These are phyloP conservation scores for Escallonia herrerae DNA, from an alignment of 129 eudicot species.

Conservation along the genomic window DNA sequence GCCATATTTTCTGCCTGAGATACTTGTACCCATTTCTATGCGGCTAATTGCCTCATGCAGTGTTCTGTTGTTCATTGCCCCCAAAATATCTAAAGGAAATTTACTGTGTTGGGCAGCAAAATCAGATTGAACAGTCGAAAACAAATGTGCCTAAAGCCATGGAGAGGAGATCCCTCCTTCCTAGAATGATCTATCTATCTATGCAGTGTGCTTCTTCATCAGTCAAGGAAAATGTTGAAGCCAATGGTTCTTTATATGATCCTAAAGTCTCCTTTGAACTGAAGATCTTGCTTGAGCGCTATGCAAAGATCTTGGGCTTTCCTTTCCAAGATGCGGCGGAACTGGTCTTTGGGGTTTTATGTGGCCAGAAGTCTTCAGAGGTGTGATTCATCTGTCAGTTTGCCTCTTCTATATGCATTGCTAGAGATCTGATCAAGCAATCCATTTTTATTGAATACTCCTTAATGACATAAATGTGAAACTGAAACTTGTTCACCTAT, in stretches of 20 bases:
- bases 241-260: constrained; percentile 54
- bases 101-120: constrained; percentile 23
- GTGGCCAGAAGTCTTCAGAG: constrained; percentile 52
- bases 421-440: background rate
- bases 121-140: constrained; percentile 41
- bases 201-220: constrained; percentile 61
- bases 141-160: constrained; percentile 36
- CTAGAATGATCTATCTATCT: constrained; percentile 73
- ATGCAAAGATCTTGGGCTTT: constrained; percentile 46
- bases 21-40: background rate
- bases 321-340: constrained; percentile 68
- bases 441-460: too few relatives aligned
- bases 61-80: background rate
- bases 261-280: constrained; percentile 52
- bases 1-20: too few relatives aligned
- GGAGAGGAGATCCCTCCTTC: constrained; percentile 75
- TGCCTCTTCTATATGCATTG: background rate
- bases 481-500: too few relatives aligned
- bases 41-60: background rate
- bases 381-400: constrained; percentile 23
- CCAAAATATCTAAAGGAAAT: background rate
- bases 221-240: constrained; percentile 42
- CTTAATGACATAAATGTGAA: too few relatives aligned
- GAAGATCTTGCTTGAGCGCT: constrained; percentile 62
- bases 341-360: constrained; percentile 43